phyloP scores from a whole-genome alignment of 208 protist genomes.

The Acanthamoeba castellanii region DNA sequence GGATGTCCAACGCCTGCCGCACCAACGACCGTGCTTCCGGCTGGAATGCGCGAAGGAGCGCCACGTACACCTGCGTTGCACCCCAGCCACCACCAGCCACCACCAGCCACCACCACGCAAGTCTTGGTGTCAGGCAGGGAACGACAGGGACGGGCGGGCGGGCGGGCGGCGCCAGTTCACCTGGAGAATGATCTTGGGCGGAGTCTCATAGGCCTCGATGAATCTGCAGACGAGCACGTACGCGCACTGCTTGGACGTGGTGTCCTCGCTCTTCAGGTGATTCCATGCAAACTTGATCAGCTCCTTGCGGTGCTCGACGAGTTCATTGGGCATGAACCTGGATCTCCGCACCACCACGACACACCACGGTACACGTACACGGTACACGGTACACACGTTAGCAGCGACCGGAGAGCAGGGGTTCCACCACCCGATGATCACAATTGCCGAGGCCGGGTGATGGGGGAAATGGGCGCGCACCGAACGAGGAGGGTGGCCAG shows the following conservation, averaged over 20 bases:
- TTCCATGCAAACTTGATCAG: slow-evolving; percentile 92
- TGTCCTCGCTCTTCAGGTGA: slow-evolving; percentile 91
- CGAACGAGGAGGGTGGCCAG: slow-evolving; percentile 89
- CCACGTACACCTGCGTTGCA: slow-evolving; percentile 85
- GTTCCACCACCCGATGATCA: too few species aligned
- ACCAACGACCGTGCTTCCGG: slow-evolving; percentile 88
- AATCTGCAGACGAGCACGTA: slow-evolving; percentile 91
- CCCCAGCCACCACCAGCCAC: neutral
- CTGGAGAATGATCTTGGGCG: slow-evolving; percentile 91
- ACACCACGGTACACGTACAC: too few species aligned
- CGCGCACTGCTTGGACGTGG: slow-evolving; percentile 87
- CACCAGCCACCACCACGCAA: neutral
- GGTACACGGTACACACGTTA: too few species aligned
- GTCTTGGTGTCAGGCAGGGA: too few species aligned
- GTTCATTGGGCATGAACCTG: slow-evolving; percentile 36
- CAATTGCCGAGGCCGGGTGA: slow-evolving; percentile 75
- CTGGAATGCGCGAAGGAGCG: slow-evolving; percentile 89
- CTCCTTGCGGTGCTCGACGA: slow-evolving; percentile 76
- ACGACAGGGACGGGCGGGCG: too few species aligned
- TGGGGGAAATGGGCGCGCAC: slow-evolving; percentile 75
- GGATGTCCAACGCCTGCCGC: slow-evolving; percentile 89
- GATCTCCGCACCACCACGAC: too few species aligned
- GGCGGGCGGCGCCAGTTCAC: too few species aligned
- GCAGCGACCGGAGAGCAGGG: too few species aligned
- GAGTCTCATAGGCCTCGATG: slow-evolving; percentile 91